Conservation (phyloP, 768 basidiomycete genomes). For the button mushroom (Agaricus bisporus) region DNA sequence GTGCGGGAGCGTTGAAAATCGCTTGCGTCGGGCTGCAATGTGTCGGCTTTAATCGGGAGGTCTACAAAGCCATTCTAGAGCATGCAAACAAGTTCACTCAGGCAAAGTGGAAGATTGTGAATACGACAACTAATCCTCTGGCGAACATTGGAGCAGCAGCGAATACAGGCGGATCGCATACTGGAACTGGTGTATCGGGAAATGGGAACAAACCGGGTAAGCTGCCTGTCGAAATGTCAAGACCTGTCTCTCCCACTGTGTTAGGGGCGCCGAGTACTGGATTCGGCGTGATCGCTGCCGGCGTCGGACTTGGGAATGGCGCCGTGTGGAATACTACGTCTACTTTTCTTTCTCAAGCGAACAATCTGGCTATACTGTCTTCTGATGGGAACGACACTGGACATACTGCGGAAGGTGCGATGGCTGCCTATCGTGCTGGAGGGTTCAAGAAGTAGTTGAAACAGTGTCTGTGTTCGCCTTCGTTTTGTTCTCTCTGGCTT, state of each 20-base stretch:
- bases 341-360: neutral
- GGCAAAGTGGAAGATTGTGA: conserved; percentile 28
- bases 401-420: neutral
- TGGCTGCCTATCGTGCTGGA: neutral
- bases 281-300: conserved; percentile 5
- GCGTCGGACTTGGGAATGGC: conserved; percentile 7
- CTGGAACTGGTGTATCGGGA: neutral
- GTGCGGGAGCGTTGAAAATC: conserved; percentile 64
- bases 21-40: conserved; percentile 74
- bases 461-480: neutral
- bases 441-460: neutral
- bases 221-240: neutral
- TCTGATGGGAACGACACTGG: neutral
- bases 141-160: neutral
- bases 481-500: no score
- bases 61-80: conserved; percentile 63
- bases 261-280: neutral
- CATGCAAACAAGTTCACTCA: conserved; percentile 46
- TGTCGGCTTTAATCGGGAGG: conserved; percentile 63
- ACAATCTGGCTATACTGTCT: neutral
- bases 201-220: neutral
- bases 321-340: conserved; percentile 2
- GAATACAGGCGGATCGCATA: neutral
- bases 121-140: neutral
- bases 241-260: conserved; percentile 5